Percentiles rank a stretch among this genome's conserved stretches.
phyloP scores from a whole-genome alignment of 225 moss, liverwort and hornwort species.

The Marchantia paleacea region DNA sequence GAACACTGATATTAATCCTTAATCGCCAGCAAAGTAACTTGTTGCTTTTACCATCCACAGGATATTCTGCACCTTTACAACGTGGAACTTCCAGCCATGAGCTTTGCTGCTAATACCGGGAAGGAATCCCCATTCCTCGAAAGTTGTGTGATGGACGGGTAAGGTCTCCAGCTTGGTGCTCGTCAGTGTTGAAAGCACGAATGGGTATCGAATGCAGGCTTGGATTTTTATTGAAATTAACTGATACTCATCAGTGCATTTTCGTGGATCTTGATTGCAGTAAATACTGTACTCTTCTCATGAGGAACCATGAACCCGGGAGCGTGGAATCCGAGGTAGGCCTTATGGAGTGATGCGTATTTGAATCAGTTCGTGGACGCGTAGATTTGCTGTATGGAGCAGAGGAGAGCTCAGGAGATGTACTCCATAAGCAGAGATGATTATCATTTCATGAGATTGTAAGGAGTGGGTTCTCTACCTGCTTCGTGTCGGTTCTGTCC shows the following conservation, averaged over 20 bases:
- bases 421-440: background rate
- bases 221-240: too few species aligned
- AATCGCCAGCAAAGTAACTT: background rate
- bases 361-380: too few species aligned
- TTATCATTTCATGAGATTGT: background rate
- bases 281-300: constrained; percentile 70
- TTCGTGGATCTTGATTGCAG: constrained; percentile 34
- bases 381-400: too few species aligned
- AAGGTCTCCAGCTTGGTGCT: constrained; percentile 13
- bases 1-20: background rate
- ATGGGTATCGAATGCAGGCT: too few species aligned
- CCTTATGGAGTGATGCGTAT: too few species aligned
- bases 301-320: constrained; percentile 38
- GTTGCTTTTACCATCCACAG: constrained; percentile 32
- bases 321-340: constrained; percentile 42
- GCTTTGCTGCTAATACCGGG: constrained; percentile 74
- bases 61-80: constrained; percentile 55
- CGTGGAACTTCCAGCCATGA: constrained; percentile 82
- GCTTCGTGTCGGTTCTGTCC: background rate
- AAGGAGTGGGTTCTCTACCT: background rate
- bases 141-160: constrained; percentile 74
- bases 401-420: too few species aligned
- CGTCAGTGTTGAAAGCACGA: background rate
- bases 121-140: constrained; percentile 78
- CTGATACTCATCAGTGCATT: background rate